These are phyloP conservation scores for Apiotrichum laibachii DNA, from an alignment of 1,284 basidiomycete genomes.

Conservation along the genomic window DNA sequence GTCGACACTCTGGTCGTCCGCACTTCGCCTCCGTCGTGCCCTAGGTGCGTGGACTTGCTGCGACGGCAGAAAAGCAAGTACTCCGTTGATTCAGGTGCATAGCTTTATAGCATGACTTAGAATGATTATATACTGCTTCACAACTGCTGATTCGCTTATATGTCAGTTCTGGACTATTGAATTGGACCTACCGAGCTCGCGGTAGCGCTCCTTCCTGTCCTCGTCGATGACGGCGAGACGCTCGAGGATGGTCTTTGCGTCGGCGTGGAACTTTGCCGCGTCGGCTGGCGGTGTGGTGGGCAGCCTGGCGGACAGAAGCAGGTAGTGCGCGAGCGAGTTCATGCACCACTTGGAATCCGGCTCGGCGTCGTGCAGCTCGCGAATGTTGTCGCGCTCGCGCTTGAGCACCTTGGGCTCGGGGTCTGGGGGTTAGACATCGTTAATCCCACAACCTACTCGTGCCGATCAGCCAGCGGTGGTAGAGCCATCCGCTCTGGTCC, in stretches of 20 bases:
- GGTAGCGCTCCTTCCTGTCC: conserved; percentile 47
- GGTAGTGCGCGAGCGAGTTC: conserved; percentile 84
- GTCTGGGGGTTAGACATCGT: conserved; percentile 50
- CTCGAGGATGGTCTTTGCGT: conserved; percentile 36
- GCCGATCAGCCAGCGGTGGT: conserved; percentile 93
- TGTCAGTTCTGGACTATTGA: conserved; percentile 3
- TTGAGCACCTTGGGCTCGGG: conserved; percentile 60
- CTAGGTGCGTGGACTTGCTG: no score
- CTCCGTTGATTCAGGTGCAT: not conserved
- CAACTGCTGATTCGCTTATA: conserved; percentile 12
- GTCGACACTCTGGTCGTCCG: no score
- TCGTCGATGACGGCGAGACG: conserved; percentile 43
- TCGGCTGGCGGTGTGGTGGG: conserved; percentile 14
- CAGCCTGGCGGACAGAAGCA: conserved; percentile 29
- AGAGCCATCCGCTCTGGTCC: conserved; percentile 97
- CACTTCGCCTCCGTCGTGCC: no score
- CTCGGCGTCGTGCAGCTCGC: conserved; percentile 84
- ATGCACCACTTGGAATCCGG: conserved; percentile 93
- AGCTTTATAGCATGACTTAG: conserved; percentile 10
- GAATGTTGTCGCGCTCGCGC: conserved; percentile 76
- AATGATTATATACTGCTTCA: not conserved
- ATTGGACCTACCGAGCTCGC: conserved; percentile 38
- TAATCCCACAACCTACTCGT: conserved; percentile 55
- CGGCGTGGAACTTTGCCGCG: conserved; percentile 13
- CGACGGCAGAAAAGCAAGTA: no score